phyloP scores from a whole-genome alignment of 345 rosid genomes.

The Eucalyptus decipiens region DNA sequence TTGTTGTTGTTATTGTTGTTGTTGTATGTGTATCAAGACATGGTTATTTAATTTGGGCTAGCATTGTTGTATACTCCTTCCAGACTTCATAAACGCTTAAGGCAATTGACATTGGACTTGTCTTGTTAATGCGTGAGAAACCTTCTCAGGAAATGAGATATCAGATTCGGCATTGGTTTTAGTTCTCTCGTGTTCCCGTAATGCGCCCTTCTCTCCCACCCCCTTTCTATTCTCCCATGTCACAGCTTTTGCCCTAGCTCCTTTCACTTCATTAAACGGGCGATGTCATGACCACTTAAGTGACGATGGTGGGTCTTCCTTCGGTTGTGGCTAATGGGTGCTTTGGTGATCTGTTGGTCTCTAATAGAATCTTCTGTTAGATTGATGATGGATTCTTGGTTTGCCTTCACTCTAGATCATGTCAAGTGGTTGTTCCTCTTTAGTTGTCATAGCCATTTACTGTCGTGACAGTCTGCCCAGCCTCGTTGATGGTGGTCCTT shows the following conservation, averaged over 20 bases:
- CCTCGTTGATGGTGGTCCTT: background rate
- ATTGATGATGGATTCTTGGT: background rate
- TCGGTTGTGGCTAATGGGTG: background rate
- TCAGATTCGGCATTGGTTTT: background rate
- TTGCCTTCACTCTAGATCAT: background rate
- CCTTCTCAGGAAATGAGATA: background rate
- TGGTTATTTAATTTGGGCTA: background rate
- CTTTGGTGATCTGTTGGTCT: background rate
- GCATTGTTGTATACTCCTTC: background rate
- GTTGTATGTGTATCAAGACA: background rate
- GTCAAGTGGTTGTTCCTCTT: background rate
- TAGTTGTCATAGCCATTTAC: background rate
- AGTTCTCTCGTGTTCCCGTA: background rate
- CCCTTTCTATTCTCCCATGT: background rate
- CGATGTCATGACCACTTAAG: background rate
- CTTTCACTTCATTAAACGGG: background rate
- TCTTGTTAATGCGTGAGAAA: background rate
- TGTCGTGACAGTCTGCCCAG: background rate
- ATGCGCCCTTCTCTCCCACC: background rate
- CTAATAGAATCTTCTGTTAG: background rate
- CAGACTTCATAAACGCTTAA: background rate
- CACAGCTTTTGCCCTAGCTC: background rate
- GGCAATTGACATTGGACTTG: background rate
- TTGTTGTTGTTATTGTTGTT: background rate
- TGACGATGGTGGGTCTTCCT: background rate